Percentiles rank a stretch among this genome's conserved stretches.
These are phyloP conservation scores for Apiotrichum mycotoxinovorans DNA, from an alignment of 1,284 basidiomycete species.

Conservation along the genomic window DNA sequence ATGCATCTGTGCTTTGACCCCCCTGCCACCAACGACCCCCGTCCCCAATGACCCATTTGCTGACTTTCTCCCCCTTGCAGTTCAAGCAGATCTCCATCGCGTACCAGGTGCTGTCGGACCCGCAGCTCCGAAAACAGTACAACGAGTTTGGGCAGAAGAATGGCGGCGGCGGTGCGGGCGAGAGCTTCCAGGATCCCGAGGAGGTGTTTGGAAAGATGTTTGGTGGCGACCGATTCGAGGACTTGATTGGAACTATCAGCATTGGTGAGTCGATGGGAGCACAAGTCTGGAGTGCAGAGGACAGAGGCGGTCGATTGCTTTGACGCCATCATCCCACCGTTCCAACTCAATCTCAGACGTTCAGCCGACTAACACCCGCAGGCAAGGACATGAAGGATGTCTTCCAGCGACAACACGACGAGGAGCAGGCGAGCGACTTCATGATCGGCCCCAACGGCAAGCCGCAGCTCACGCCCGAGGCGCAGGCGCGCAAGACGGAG, in stretches of 20 bases:
- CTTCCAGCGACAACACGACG: constrained; percentile 83
- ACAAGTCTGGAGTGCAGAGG: too few species aligned
- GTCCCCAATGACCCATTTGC: background rate
- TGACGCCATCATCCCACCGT: background rate
- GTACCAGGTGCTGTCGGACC: constrained; percentile 81
- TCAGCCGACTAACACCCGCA: constrained; percentile 52
- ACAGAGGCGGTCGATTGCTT: too few species aligned
- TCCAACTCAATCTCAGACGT: too few species aligned
- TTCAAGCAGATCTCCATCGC: constrained; percentile 87
- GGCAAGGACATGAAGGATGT: constrained; percentile 98
- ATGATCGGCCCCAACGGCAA: constrained; percentile 47
- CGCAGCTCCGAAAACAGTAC: constrained; percentile 78
- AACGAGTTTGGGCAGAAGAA: constrained; percentile 67
- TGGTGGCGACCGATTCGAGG: constrained; percentile 55
- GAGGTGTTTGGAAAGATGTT: constrained; percentile 94
- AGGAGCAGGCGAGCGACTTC: constrained; percentile 49
- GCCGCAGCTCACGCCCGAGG: constrained; percentile 69
- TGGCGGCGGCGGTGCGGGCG: constrained; percentile 42
- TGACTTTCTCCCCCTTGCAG: constrained; percentile 24
- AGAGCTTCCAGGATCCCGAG: constrained; percentile 60
- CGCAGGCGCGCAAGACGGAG: constrained; percentile 67
- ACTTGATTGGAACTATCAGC: constrained; percentile 54
- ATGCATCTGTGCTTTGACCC: too few species aligned
- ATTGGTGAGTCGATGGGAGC: constrained; percentile 51
- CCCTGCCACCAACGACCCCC: too few species aligned